Percentiles rank a stretch among this genome's conserved stretches.
phyloP scores from a whole-genome alignment of 345 rosid genomes.

The Dimocarpus longan region DNA sequence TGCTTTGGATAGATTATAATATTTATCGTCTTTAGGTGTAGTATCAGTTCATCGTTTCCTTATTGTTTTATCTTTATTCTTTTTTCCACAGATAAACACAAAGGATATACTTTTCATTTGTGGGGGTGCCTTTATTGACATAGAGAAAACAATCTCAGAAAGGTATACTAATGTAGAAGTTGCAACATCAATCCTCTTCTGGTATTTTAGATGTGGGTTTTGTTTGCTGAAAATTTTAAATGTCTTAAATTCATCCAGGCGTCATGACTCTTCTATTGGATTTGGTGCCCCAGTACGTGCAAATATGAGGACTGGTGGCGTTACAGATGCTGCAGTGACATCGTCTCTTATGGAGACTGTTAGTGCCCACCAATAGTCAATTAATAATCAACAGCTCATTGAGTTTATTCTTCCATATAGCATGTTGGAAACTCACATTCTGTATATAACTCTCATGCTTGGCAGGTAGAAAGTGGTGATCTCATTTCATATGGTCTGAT shows the following conservation, averaged over 20 bases:
- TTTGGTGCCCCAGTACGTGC: conserved; percentile 98
- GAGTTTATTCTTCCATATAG: background rate
- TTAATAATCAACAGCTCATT: conserved; percentile 11
- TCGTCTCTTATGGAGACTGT: conserved; percentile 93
- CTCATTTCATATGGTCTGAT: conserved; percentile 91
- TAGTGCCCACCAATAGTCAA: conserved; percentile 34
- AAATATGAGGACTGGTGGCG: conserved; percentile 86
- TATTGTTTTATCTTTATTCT: background rate
- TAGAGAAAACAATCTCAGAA: conserved; percentile 98
- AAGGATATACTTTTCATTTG: conserved; percentile 99
- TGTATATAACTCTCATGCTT: conserved; percentile 22
- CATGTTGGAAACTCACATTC: background rate
- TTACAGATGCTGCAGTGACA: conserved; percentile 71
- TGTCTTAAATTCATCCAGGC: conserved; percentile 48
- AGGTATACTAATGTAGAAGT: conserved; percentile 48
- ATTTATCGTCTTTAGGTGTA: background rate
- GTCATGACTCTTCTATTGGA: conserved; percentile 98
- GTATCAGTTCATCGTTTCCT: background rate
- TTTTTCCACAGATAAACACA: conserved; percentile 75
- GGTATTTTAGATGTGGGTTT: background rate
- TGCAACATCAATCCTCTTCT: conserved; percentile 1
- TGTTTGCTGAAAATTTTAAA: background rate
- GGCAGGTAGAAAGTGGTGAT: conserved; percentile 97
- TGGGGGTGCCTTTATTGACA: conserved; percentile 95
- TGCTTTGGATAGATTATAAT: conserved; percentile 1